phyloP scores from a whole-genome alignment of 2,329 filamentous ascomycete species.

The Pestalotiopsis sp. region DNA sequence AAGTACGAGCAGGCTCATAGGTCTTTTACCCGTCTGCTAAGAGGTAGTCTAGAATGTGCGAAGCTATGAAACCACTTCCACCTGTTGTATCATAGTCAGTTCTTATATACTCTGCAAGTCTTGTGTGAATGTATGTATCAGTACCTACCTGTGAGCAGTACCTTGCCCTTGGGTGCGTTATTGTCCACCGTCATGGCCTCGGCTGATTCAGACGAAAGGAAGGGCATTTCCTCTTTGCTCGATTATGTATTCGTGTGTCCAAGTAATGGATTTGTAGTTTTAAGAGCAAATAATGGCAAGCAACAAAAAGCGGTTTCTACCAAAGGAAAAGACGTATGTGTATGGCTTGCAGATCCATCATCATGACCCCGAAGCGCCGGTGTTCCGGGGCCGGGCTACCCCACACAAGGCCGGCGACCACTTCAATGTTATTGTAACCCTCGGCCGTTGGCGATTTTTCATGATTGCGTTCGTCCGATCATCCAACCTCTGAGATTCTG shows the following conservation, averaged over 20 bases:
- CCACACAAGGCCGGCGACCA: slow-evolving; percentile 10
- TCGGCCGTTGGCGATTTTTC: not conserved
- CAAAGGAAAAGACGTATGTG: not conserved
- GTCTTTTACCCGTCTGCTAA: slow-evolving; percentile 41
- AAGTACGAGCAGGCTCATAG: not conserved
- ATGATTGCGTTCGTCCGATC: not conserved
- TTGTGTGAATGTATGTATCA: not conserved
- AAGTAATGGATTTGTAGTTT: not conserved
- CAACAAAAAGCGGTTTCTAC: not conserved
- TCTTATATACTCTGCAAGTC: not conserved
- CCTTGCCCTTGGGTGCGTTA: slow-evolving; percentile 18
- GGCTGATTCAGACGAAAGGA: not conserved
- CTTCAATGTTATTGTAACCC: not conserved
- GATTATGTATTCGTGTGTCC: not conserved
- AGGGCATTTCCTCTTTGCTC: not conserved
- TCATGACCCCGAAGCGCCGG: not conserved
- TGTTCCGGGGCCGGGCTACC: slow-evolving; percentile 10
- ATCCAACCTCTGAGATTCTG: not conserved
- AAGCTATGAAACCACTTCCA: slow-evolving; percentile 57
- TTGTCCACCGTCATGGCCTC: slow-evolving; percentile 8
- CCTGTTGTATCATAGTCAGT: slow-evolving; percentile 34
- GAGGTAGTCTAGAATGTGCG: slow-evolving; percentile 52
- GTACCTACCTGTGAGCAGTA: slow-evolving; percentile 31
- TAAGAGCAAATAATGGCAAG: not conserved
- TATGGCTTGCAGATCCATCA: not conserved